Percentiles rank a stretch among this genome's conserved stretches.
These are phyloP conservation scores for Cenchrus purpureus DNA, from an alignment of 176 grass and related monocot species.

Conservation along the genomic window DNA sequence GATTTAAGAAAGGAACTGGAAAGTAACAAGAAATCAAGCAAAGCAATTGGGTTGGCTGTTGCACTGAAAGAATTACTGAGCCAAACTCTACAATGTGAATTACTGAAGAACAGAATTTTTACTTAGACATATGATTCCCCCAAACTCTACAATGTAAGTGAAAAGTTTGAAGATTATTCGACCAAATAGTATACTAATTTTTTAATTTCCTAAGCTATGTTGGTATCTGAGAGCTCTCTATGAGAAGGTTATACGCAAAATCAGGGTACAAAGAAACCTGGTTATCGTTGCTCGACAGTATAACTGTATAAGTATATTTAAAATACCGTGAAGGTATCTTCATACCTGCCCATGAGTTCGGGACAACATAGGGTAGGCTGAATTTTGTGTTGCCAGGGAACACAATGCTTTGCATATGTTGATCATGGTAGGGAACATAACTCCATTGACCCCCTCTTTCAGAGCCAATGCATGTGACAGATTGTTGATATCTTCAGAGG, in stretches of 20 bases:
- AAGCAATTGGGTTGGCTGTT: neutral
- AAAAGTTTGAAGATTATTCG: neutral
- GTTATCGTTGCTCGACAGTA: neutral
- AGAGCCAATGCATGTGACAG: constrained; percentile 78
- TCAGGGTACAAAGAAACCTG: neutral
- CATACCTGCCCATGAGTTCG: constrained; percentile 91
- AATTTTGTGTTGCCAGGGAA: constrained; percentile 69
- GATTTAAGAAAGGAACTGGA: constrained; percentile 3
- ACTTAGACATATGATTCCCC: neutral
- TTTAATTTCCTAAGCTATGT: neutral
- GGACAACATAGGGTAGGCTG: constrained; percentile 69
- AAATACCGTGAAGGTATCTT: neutral
- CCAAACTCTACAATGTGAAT: neutral
- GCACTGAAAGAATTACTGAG: neutral
- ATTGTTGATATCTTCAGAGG: constrained; percentile 98
- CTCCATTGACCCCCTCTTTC: constrained; percentile 73
- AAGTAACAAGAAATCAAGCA: neutral
- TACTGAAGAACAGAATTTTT: neutral
- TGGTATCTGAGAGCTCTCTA: neutral
- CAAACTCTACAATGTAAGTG: neutral
- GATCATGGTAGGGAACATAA: constrained; percentile 80
- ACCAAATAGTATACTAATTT: neutral
- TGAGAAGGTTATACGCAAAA: neutral
- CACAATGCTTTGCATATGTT: constrained; percentile 60
- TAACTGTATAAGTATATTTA: neutral